Evolutionary conservation across 2,329 filamentous ascomycete species (phyloP), one percentile per base, ranked within the genome.

Genomic region (Alternaria sp.): DNA sequence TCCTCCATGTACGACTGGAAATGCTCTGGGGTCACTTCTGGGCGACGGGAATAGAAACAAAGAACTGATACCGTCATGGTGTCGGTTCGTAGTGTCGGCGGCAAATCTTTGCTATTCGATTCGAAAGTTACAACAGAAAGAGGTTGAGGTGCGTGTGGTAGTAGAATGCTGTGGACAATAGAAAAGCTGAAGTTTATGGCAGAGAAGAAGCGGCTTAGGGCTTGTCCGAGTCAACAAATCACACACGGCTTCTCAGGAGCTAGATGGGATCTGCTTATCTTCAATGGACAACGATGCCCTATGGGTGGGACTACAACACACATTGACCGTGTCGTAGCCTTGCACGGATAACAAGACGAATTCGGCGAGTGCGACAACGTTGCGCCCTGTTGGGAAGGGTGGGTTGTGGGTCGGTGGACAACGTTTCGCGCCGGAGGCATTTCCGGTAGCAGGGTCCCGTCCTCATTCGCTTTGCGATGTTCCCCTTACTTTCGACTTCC

Each of bases 1-100:
- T 54, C 51, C 25, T 71, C 69, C 62, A 70, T 65, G 50, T 72
- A 59, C 5, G 57, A 50, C 51, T 52, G 62, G 57, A 73, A 73
- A 9, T 71, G 40, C 3, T 55, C 62, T 1, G 68, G 66, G 10
- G 68, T 68, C 26, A 69, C 43, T 25, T 70, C 68, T 25, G 66
- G 67, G 11, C 63, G 66, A n/a, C 70, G 68, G 2, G 66, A 65
- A 28, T 71, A 72, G 40, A 70, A 71, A n/a, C 50, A 36, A 15
- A 67, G 17, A 11, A 64, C 57, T 4, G 64, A 63, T n/a, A 62
- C 17, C 9, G 67, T 13, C 67, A 70, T 70, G n/a, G 26, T 62
- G 61, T n/a, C 23, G 54, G 13, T 25, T 17, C 10, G 21, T 23
- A 28, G 19, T 32, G 53, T 11, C 28, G 23, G 44, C 26, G 1